Percentiles rank a stretch among this genome's conserved stretches.
phyloP scores from a whole-genome alignment of 257 asterid genomes.

The Solanum pennellii region DNA sequence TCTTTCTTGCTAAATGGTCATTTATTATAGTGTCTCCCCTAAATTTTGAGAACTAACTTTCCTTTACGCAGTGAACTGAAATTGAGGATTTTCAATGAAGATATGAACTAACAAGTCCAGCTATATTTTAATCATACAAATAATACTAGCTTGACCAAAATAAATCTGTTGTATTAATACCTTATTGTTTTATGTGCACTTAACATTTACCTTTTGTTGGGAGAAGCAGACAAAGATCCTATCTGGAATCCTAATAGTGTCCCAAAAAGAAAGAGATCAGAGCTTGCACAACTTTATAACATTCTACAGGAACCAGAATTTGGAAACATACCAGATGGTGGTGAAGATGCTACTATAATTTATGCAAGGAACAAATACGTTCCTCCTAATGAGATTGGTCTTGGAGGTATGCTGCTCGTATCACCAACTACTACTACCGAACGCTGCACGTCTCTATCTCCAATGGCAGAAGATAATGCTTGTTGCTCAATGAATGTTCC shows the following conservation, averaged over 20 bases:
- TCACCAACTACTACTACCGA: constrained; percentile 1
- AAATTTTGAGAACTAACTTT: background rate
- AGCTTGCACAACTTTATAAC: constrained; percentile 12
- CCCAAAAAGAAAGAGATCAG: constrained; percentile 27
- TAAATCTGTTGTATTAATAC: background rate
- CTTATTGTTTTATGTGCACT: background rate
- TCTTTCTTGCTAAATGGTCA: background rate
- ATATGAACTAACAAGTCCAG: background rate
- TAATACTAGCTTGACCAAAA: background rate
- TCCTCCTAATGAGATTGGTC: constrained; percentile 36
- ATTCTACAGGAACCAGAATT: background rate
- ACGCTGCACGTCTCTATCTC: background rate
- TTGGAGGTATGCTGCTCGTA: constrained; percentile 25
- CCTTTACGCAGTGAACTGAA: background rate
- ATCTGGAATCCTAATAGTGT: constrained; percentile 11
- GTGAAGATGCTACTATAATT: constrained; percentile 15
- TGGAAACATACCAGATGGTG: background rate
- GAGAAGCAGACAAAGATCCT: background rate
- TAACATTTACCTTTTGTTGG: constrained; percentile 1
- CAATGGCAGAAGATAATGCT: background rate
- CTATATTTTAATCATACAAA: background rate
- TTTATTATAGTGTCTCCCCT: background rate
- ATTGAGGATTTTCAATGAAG: background rate
- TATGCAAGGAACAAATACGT: constrained; percentile 12
- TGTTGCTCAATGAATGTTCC: background rate